phyloP scores from a whole-genome alignment of 345 rosid species.

The Eucalyptus coolabah region DNA sequence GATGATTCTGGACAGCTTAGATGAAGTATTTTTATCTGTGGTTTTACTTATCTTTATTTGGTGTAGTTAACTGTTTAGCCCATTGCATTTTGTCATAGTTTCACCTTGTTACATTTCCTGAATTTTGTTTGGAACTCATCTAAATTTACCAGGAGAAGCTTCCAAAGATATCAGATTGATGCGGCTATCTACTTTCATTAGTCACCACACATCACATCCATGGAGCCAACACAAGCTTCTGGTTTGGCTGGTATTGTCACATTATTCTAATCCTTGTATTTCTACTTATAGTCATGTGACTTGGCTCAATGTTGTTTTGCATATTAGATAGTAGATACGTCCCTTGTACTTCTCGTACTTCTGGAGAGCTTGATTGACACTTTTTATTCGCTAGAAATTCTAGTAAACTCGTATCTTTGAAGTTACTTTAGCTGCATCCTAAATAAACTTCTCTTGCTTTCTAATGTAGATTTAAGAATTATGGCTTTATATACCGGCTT shows the following conservation, averaged over 20 bases:
- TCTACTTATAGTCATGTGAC: not conserved
- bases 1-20: not conserved
- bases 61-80: not conserved
- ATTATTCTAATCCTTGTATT: not conserved
- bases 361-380: not conserved
- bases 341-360: not conserved
- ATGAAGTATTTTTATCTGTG: not conserved
- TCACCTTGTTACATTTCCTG: not conserved
- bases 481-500: not conserved
- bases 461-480: not conserved
- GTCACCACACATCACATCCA: conserved; percentile 46
- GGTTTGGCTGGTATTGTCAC: conserved; percentile 53
- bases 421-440: not conserved
- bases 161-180: conserved; percentile 9
- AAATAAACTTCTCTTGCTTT: not conserved
- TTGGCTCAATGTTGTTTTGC: not conserved
- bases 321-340: not conserved
- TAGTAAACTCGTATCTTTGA: not conserved
- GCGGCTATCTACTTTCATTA: conserved; percentile 33
- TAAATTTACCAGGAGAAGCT: conserved; percentile 17
- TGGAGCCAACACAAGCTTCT: conserved; percentile 53
- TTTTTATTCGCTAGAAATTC: not conserved
- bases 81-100: not conserved
- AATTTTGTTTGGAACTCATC: not conserved
- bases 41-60: not conserved